A percentile compares a stretch with the other conserved stretches of the same genome.
These are phyloP conservation scores for Sugiyamaella floridensis DNA, from an alignment of 805 yeast species.

Conservation along the genomic window DNA sequence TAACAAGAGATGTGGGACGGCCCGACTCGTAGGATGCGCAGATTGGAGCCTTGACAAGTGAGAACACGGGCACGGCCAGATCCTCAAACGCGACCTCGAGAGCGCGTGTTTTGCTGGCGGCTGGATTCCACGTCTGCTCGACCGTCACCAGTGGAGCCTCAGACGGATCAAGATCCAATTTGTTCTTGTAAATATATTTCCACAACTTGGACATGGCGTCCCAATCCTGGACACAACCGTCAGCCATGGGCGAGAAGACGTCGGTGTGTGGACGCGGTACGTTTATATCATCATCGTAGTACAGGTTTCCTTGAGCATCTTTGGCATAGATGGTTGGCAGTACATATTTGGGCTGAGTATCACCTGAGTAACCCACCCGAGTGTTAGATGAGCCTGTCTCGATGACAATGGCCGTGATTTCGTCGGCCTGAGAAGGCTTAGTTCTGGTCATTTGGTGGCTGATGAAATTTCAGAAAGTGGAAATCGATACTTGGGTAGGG, in stretches of 20 bases:
- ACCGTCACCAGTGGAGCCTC: slow-evolving; percentile 62
- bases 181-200: slow-evolving; percentile 51
- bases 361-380: slow-evolving; percentile 86
- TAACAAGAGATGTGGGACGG: slow-evolving; percentile 66
- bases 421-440: slow-evolving; percentile 42
- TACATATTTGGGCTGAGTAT: slow-evolving; percentile 71
- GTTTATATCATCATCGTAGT: slow-evolving; percentile 38
- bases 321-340: slow-evolving; percentile 62
- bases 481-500: too few species aligned
- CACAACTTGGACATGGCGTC: slow-evolving; percentile 62
- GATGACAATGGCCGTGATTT: slow-evolving; percentile 79
- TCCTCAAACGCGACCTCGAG: slow-evolving; percentile 71
- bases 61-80: slow-evolving; percentile 67
- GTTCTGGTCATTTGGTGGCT: slow-evolving; percentile 12
- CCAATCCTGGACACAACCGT: slow-evolving; percentile 45
- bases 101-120: slow-evolving; percentile 48
- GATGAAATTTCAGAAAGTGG: neutral
- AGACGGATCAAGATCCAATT: slow-evolving; percentile 43
- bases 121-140: slow-evolving; percentile 65
- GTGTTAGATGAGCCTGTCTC: slow-evolving; percentile 86
- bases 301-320: slow-evolving; percentile 20
- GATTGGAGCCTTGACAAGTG: slow-evolving; percentile 68
- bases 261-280: slow-evolving; percentile 30
- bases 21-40: slow-evolving; percentile 49
- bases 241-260: slow-evolving; percentile 29